Evolutionary conservation across 1,284 basidiomycete species (phyloP), one percentile per base, ranked within the genome.

Genomic region (Cerioporus squamosus): DNA sequence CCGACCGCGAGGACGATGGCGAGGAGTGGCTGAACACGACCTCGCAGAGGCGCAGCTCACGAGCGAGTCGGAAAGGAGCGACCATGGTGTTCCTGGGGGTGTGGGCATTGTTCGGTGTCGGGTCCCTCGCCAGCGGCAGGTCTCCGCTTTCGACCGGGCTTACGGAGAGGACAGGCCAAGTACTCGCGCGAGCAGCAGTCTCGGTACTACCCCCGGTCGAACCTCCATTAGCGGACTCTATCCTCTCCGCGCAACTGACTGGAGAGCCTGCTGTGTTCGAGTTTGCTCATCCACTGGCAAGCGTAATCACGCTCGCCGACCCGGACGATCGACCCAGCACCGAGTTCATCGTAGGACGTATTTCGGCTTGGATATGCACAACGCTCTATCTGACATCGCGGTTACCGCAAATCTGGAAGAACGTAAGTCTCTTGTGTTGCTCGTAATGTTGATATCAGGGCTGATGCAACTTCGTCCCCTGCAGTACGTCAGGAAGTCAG

Each of bases 361-460:
- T 94, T 58, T 94, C 91, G 54, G 94, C 96, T 7, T 98, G 95
- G 95, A 71, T 89, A 26, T 97, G 95, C 71, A 94, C 95, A 1
- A 93, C 87, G 1, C 77, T 97, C 20, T 98, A 98, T 74, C 77
- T 98, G 24, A 97, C 95, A 5, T 94, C 91, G 3, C 85, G 95
- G 51, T 76, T 97, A 67, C 95, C 95, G 26, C 95, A 97, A 74
- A 97, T 98, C 63, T 97, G 95, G 95, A 96, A 95, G 75, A 97
- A 97, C 68, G 94, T 96, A 71, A 74, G 93, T 86, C 7, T 20
- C 22, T 3, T 29, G 9, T 8, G 15, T 23, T 18, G 5, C 26
- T 18, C 2, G 12, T 10, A 15, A 6, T 20, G n/a, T 56, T 10
- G 15, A n/a, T n/a, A 15, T 2, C 15, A 18, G 22, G 44, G 18